Conservation (phyloP, 768 basidiomycete genomes). For the Suillus brevipes region DNA sequence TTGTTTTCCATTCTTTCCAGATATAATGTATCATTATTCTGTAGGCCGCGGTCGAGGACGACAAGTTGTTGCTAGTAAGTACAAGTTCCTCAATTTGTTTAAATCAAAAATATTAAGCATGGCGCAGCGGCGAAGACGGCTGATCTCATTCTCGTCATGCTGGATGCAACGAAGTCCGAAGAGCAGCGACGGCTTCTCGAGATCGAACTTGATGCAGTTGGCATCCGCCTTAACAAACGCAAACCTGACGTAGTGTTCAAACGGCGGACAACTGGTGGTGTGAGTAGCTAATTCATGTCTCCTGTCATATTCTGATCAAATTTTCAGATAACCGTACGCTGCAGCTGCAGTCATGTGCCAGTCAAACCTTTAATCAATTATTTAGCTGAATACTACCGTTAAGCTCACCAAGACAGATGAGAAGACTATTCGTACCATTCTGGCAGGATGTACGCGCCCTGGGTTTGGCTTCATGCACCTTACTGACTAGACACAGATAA, state of each 20-base stretch:
- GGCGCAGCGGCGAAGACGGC: constrained; percentile 77
- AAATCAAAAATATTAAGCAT: constrained; percentile 13
- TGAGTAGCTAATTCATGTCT: constrained; percentile 37
- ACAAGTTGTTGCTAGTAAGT: constrained; percentile 88
- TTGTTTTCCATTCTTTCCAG: background rate
- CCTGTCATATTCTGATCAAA: constrained; percentile 10
- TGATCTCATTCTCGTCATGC: constrained; percentile 91
- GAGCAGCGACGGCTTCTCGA: constrained; percentile 89
- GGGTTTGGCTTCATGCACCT: background rate
- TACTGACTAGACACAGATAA: constrained; percentile 55
- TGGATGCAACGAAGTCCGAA: constrained; percentile 90
- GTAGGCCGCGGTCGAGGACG: constrained; percentile 81
- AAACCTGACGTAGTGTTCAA: constrained; percentile 97
- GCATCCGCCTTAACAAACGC: constrained; percentile 87
- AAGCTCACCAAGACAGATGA: constrained; percentile 95
- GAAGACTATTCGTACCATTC: constrained; percentile 88
- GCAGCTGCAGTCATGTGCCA: constrained; percentile 15
- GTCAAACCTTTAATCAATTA: background rate
- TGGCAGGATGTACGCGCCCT: constrained; percentile 73
- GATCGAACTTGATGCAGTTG: constrained; percentile 93
- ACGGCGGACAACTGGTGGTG: constrained; percentile 88
- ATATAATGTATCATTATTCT: background rate
- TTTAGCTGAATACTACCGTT: constrained; percentile 83
- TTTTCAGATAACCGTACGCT: constrained; percentile 64
- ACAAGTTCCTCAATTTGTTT: constrained; percentile 17